A percentile compares a stretch with the other conserved stretches of the same genome.
phyloP scores from a whole-genome alignment of 768 basidiomycete species.

The Lyophyllum semitale region DNA sequence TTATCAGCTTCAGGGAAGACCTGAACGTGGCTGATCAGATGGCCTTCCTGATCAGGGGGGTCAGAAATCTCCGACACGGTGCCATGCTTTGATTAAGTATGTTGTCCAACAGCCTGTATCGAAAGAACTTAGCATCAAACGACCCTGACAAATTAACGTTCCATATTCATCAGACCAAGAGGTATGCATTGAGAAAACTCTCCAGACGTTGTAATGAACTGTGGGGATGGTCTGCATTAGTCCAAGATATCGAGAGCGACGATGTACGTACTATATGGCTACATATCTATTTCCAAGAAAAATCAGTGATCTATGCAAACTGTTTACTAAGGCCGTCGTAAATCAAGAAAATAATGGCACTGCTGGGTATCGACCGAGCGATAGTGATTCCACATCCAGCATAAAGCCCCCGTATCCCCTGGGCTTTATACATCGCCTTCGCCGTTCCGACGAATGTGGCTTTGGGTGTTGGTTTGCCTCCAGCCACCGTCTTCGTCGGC shows the following conservation, averaged over 20 bases:
- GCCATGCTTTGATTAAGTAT: too few relatives aligned
- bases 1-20: too few relatives aligned
- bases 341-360: slow-evolving; percentile 87
- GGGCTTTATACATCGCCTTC: slow-evolving; percentile 67
- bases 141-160: too few relatives aligned
- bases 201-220: too few relatives aligned
- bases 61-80: too few relatives aligned
- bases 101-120: too few relatives aligned
- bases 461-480: slow-evolving; percentile 24
- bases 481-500: slow-evolving; percentile 27
- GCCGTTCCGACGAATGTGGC: slow-evolving; percentile 60
- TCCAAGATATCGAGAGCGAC: neutral
- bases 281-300: neutral
- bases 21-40: too few relatives aligned
- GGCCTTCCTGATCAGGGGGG: too few relatives aligned
- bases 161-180: too few relatives aligned
- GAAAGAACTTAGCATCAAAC: too few relatives aligned
- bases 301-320: slow-evolving; percentile 26
- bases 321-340: slow-evolving; percentile 69
- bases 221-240: too few relatives aligned
- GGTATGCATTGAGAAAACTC: too few relatives aligned
- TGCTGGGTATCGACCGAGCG: slow-evolving; percentile 79
- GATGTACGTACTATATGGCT: neutral
- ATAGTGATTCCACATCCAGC: slow-evolving; percentile 90
- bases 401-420: slow-evolving; percentile 80